These are phyloP conservation scores for Ensete ventricosum DNA, from an alignment of 176 grass and related monocot species.

Conservation along the genomic window DNA sequence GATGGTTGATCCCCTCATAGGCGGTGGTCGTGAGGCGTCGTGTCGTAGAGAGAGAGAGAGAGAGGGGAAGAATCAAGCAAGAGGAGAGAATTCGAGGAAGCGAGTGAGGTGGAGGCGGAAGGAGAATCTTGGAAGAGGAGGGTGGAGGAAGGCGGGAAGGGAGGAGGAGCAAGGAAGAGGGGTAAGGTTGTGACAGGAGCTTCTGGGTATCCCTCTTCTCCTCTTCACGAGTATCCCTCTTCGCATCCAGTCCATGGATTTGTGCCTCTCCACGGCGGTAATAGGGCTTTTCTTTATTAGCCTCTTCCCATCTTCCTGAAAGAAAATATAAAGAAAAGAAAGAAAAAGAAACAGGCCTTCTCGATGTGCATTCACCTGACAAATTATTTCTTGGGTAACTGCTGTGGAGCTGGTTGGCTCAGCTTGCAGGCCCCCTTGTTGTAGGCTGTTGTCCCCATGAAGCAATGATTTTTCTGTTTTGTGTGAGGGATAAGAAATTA, in stretches of 20 bases:
- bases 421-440: too few species aligned
- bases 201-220: neutral
- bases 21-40: too few species aligned
- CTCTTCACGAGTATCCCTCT: neutral
- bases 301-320: neutral
- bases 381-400: neutral
- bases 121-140: too few species aligned
- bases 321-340: neutral
- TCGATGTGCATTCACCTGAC: neutral
- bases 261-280: neutral
- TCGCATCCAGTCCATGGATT: neutral
- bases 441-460: too few species aligned
- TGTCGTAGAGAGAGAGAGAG: too few species aligned
- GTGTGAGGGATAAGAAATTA: too few species aligned
- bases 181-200: neutral
- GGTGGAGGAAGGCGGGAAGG: neutral
- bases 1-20: too few species aligned
- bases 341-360: neutral
- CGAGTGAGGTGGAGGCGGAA: too few species aligned
- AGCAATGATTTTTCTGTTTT: too few species aligned
- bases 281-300: neutral
- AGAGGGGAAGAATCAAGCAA: too few species aligned
- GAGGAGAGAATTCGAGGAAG: too few species aligned
- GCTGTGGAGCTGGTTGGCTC: neutral
- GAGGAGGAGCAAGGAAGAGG: neutral